These are phyloP conservation scores for Rhytidiadelphus loreus DNA, from an alignment of 225 moss, liverwort and hornwort species.

Conservation along the genomic window DNA sequence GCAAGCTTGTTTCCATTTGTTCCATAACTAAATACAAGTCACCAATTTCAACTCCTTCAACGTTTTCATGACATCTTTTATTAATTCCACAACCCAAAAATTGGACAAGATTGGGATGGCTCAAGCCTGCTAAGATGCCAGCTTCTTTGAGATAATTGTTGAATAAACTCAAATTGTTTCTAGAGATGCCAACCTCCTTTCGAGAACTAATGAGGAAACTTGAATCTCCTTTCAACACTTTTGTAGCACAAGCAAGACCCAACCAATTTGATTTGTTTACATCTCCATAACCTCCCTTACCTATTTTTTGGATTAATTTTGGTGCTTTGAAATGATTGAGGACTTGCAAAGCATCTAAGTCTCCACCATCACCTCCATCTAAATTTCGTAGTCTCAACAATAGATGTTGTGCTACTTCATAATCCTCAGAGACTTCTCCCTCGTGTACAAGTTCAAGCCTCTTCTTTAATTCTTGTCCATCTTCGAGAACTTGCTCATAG, in stretches of 20 bases:
- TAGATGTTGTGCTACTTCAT: background rate
- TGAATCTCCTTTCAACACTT: too few relatives aligned
- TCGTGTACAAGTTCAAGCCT: background rate
- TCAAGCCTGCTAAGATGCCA: background rate
- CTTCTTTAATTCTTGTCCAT: background rate
- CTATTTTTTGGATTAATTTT: too few relatives aligned
- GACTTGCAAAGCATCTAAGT: too few relatives aligned
- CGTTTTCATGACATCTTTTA: rapidly evolving
- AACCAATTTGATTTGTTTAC: too few relatives aligned
- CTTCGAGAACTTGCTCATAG: background rate
- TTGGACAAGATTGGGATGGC: background rate
- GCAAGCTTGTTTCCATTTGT: background rate
- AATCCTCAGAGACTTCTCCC: background rate
- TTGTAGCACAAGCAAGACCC: too few relatives aligned
- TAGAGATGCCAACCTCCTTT: background rate
- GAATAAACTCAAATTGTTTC: too few relatives aligned
- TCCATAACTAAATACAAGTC: too few relatives aligned
- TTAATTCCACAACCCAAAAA: background rate
- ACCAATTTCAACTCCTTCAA: too few relatives aligned
- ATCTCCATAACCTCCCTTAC: too few relatives aligned
- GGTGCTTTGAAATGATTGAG: too few relatives aligned
- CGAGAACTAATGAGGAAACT: rapidly evolving
- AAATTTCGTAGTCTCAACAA: background rate
- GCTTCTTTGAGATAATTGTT: too few relatives aligned
- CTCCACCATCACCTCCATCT: background rate